Evolutionary conservation across 2,329 filamentous ascomycete species (phyloP).

Genomic region (Talaromyces sp.): DNA sequence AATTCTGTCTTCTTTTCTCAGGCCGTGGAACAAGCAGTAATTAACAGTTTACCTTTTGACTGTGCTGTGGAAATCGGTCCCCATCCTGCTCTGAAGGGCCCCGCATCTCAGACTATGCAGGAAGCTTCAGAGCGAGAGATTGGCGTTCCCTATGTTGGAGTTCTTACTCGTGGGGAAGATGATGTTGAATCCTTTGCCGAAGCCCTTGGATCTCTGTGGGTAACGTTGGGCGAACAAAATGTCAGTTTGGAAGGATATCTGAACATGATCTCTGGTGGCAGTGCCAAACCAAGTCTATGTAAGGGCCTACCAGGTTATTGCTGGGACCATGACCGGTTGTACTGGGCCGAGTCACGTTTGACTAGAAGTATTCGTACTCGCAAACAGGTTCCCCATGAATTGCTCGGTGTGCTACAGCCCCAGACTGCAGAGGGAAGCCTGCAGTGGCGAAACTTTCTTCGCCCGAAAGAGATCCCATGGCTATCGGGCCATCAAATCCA

Average conservation of each 20-base stretch:
- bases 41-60: not conserved
- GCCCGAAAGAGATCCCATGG: constrained; percentile 29
- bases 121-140: not conserved
- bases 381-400: constrained; percentile 6
- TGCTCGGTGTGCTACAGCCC: constrained; percentile 3
- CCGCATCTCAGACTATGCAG: not conserved
- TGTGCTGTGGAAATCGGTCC: constrained; percentile 27
- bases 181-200: not conserved
- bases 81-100: constrained; percentile 16
- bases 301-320: not conserved
- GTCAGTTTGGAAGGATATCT: too few species aligned
- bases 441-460: constrained; percentile 28
- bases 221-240: too few species aligned
- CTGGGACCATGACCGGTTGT: not conserved
- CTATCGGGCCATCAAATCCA: constrained; percentile 30
- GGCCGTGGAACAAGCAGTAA: constrained; percentile 13
- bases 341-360: constrained; percentile 11
- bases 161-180: not conserved
- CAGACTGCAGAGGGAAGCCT: not conserved
- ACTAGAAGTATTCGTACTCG: constrained; percentile 15
- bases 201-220: not conserved
- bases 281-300: too few species aligned
- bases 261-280: too few species aligned
- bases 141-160: not conserved
- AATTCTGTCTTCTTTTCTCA: constrained; percentile 30